Evolutionary conservation across 305 asterid genomes (phyloP), one percentile per base, ranked within the genome.

Genomic region (Fraxinus latifolia): DNA sequence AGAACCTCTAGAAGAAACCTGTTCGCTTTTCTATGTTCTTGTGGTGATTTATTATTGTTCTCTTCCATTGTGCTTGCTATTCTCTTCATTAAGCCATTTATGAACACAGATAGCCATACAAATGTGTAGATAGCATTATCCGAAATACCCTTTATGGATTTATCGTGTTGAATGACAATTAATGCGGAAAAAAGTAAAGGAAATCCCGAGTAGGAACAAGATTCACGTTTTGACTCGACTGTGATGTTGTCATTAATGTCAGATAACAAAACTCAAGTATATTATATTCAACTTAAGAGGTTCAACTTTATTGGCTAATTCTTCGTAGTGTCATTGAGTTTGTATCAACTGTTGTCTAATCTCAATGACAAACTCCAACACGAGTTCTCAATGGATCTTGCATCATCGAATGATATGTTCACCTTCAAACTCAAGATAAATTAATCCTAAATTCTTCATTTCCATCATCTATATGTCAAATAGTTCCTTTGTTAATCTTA

Each of bases 401-500:
- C 8, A 15, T 15, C 60, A 15, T 50, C 60, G 15, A 50, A 50
- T 50, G 60, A 50, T 15, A 50, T 15, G 60, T 50, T 50, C 21
- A 15, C 60, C 21, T 50, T 50, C 42, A 27, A 19, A 68, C 14
- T 55, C 67, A 7, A 42, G 27, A 55, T 5, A 0, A 17, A 23
- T 5, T 55, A 55, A n/a, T 3, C 27, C 27, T 55, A 55, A 17
- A 17, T 5, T 6, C 9, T 17, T 55, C 4, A 58, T 60, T 14
- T 11, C 47, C 27, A 14, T 58, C 47, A 27, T 75, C 53, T 11
- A 33, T 33, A 17, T 60, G 74, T 9, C 37, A 11, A 21, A 79
- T 67, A 25, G 39, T 81, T 3, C 79, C 74, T 27, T 81, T 75
- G 37, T 74, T 58, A 8, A 74, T 73, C 73, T 68, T 25, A n/a